Evolutionary conservation across 805 yeast species (phyloP).

Genomic region (Metschnikowia vanudenii): DNA sequence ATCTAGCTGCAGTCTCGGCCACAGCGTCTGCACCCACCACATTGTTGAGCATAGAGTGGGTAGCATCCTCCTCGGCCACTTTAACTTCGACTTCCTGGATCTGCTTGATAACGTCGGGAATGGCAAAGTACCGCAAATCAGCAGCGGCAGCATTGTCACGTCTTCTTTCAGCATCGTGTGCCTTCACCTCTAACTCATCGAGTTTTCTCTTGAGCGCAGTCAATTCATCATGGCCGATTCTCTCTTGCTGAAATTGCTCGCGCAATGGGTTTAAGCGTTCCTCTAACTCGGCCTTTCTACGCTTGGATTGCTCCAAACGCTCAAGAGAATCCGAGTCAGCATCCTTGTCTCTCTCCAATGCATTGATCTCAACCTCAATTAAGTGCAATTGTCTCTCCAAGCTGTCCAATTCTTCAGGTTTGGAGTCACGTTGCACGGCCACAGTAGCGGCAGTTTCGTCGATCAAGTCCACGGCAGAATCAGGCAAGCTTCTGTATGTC

Average conservation of each 20-base stretch:
- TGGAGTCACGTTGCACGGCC: constrained; percentile 97
- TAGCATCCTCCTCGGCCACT: constrained; percentile 73
- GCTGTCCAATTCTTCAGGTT: constrained; percentile 93
- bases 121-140: constrained; percentile 94
- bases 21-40: constrained; percentile 87
- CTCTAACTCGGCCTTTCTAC: constrained; percentile 76
- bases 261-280: constrained; percentile 83
- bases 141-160: constrained; percentile 94
- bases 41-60: constrained; percentile 72
- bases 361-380: constrained; percentile 93
- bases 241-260: constrained; percentile 82
- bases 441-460: constrained; percentile 96
- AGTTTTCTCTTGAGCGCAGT: constrained; percentile 85
- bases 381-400: constrained; percentile 90
- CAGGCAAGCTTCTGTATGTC: constrained; percentile 94
- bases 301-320: constrained; percentile 74
- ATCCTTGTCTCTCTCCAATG: constrained; percentile 92
- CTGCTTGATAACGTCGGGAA: constrained; percentile 82
- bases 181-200: constrained; percentile 90
- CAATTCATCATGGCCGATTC: constrained; percentile 86
- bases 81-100: constrained; percentile 72
- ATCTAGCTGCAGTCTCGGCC: constrained; percentile 94
- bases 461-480: constrained; percentile 92
- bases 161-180: constrained; percentile 95
- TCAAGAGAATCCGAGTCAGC: constrained; percentile 82